Conservation (phyloP, 352 stramenopile species). For the Aphanomyces stellatus region DNA sequence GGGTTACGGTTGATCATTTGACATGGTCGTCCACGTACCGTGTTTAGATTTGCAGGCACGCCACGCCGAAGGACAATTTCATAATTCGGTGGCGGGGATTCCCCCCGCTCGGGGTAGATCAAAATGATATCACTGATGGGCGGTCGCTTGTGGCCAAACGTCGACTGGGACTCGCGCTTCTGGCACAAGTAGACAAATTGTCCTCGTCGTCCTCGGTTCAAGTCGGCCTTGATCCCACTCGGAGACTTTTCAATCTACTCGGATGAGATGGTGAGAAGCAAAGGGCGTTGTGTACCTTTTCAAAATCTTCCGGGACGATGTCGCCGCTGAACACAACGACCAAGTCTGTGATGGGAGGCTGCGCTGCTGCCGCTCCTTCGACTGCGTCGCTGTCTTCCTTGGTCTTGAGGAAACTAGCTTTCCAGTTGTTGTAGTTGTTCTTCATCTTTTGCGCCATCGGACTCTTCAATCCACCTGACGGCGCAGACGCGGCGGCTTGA, state of each 20-base stretch:
- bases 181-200: slow-evolving; percentile 70
- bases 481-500: background rate
- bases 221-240: slow-evolving; percentile 58
- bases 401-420: slow-evolving; percentile 3
- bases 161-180: slow-evolving; percentile 33
- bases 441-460: slow-evolving; percentile 12
- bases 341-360: slow-evolving; percentile 56
- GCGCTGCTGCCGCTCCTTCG: background rate
- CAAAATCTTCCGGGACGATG: slow-evolving; percentile 52
- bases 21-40: slow-evolving; percentile 26
- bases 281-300: slow-evolving; percentile 34
- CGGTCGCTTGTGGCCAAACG: slow-evolving; percentile 26
- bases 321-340: slow-evolving; percentile 74
- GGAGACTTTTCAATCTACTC: slow-evolving; percentile 61
- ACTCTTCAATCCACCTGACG: slow-evolving; percentile 1
- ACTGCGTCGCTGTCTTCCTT: slow-evolving; percentile 2
- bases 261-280: background rate
- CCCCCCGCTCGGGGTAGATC: slow-evolving; percentile 66
- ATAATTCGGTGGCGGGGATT: slow-evolving; percentile 70
- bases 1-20: background rate
- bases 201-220: slow-evolving; percentile 75
- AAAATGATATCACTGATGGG: slow-evolving; percentile 71
- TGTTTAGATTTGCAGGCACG: slow-evolving; percentile 60
- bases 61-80: slow-evolving; percentile 57
- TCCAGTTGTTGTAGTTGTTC: slow-evolving; percentile 6